Evolutionary conservation across 108 stramenopile species (phyloP).

Genomic region (Cylindrotheca fusiformis): DNA sequence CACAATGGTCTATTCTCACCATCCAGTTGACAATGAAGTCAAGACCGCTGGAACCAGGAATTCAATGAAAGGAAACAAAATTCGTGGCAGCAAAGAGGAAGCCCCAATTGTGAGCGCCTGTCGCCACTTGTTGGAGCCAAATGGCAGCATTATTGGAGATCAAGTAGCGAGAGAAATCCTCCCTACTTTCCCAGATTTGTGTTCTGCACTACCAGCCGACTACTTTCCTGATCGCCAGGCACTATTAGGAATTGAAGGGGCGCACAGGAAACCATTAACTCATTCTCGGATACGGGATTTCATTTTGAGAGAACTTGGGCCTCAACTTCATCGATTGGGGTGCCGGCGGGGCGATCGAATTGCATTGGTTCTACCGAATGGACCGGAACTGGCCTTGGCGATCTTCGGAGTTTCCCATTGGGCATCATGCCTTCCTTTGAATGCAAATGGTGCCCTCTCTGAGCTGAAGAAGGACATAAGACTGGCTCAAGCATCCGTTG

Average conservation of each 20-base stretch:
- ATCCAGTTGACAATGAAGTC: too few species aligned
- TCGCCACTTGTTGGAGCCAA: conserved; percentile 44
- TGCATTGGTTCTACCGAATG: conserved; percentile 55
- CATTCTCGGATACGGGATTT: conserved; percentile 43
- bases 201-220: conserved; percentile 38
- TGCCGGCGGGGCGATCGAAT: conserved; percentile 44
- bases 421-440: conserved; percentile 52
- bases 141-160: conserved; percentile 44
- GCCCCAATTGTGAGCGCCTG: conserved; percentile 41
- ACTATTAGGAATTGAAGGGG: conserved; percentile 18
- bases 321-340: conserved; percentile 36
- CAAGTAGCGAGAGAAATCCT: conserved; percentile 44
- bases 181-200: conserved; percentile 43
- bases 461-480: conserved; percentile 46
- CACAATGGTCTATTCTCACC: too few species aligned
- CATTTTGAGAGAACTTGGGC: conserved; percentile 36
- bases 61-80: too few species aligned
- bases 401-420: conserved; percentile 39
- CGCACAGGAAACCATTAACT: conserved; percentile 27
- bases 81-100: conserved; percentile 10
- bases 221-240: conserved; percentile 27
- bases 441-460: conserved; percentile 32
- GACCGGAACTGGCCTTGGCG: conserved; percentile 50
- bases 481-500: conserved; percentile 13
- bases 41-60: too few species aligned